Conservation (phyloP, 257 asterid genomes). For the Jacaranda copaia region DNA sequence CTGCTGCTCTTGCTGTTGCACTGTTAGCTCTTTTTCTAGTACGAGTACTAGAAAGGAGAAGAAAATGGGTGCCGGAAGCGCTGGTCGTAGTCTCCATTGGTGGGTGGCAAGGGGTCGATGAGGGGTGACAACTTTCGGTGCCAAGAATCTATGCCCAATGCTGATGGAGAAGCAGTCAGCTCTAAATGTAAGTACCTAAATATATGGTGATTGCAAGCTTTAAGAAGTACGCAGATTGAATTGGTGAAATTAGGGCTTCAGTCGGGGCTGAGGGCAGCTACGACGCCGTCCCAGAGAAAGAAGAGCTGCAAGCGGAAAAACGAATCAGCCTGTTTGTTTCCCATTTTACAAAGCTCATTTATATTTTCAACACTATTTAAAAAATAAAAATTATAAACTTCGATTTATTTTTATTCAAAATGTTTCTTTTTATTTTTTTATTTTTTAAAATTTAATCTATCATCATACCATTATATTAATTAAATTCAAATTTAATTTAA, state of each 20-base stretch:
- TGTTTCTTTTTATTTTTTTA: too few relatives aligned
- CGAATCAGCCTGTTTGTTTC: too few relatives aligned
- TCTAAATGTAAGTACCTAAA: conserved; percentile 1
- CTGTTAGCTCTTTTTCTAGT: conserved; percentile 21
- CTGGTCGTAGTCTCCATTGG: conserved; percentile 37
- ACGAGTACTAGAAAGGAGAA: conserved; percentile 34
- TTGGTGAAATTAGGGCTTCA: conserved; percentile 38
- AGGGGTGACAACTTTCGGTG: too few relatives aligned
- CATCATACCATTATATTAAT: too few relatives aligned
- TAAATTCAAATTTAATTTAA: too few relatives aligned
- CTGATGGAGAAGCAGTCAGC: conserved; percentile 8
- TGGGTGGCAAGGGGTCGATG: neutral
- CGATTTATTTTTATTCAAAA: too few relatives aligned
- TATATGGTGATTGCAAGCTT: conserved; percentile 1
- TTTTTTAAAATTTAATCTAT: too few relatives aligned
- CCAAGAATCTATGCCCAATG: neutral
- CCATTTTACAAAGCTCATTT: too few relatives aligned
- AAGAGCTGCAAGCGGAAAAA: neutral
- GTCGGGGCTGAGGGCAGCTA: conserved; percentile 11
- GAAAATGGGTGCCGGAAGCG: conserved; percentile 29
- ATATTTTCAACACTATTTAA: too few relatives aligned
- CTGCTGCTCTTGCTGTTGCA: conserved; percentile 33
- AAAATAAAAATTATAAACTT: too few relatives aligned
- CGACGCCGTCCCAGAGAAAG: conserved; percentile 22
- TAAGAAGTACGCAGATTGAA: conserved; percentile 8